Conservation (phyloP, 2,329 filamentous ascomycete genomes). For the Fusarium goolgardi region DNA sequence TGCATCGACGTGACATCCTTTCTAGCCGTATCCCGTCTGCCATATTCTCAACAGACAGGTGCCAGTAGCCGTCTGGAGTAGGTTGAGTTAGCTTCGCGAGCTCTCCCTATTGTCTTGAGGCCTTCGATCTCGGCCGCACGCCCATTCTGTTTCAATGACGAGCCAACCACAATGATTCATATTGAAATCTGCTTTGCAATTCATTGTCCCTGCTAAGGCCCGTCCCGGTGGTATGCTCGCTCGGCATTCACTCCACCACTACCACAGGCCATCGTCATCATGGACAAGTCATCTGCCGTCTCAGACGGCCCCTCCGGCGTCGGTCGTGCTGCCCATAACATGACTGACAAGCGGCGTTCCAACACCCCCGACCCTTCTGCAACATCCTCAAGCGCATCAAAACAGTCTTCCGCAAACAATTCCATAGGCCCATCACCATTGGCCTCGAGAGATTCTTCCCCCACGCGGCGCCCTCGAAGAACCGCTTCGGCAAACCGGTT, state of each 20-base stretch:
- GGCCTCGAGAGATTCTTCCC: constrained; percentile 61
- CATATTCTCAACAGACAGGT: constrained; percentile 38
- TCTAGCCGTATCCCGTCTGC: constrained; percentile 45
- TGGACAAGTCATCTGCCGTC: constrained; percentile 52
- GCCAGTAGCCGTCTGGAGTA: constrained; percentile 45
- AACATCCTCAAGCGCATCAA: constrained; percentile 47
- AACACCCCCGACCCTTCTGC: constrained; percentile 43
- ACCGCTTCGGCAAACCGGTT: constrained; percentile 52
- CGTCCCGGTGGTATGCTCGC: constrained; percentile 51
- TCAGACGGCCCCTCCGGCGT: constrained; percentile 44
- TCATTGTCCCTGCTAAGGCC: constrained; percentile 48
- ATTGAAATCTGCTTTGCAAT: constrained; percentile 45
- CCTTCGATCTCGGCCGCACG: constrained; percentile 38
- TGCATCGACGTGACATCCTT: constrained; percentile 24
- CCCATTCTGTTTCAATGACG: constrained; percentile 47
- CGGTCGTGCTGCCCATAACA: constrained; percentile 37
- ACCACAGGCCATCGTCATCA: constrained; percentile 46
- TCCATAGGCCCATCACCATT: constrained; percentile 54
- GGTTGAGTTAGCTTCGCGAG: constrained; percentile 47
- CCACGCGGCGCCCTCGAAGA: constrained; percentile 55
- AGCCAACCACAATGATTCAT: constrained; percentile 53
- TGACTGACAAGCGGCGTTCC: constrained; percentile 36
- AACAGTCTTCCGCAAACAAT: constrained; percentile 53
- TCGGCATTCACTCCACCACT: constrained; percentile 47
- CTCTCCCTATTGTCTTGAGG: constrained; percentile 36